Conservation (phyloP, 345 rosid species). For the Eucalyptus grandis region DNA sequence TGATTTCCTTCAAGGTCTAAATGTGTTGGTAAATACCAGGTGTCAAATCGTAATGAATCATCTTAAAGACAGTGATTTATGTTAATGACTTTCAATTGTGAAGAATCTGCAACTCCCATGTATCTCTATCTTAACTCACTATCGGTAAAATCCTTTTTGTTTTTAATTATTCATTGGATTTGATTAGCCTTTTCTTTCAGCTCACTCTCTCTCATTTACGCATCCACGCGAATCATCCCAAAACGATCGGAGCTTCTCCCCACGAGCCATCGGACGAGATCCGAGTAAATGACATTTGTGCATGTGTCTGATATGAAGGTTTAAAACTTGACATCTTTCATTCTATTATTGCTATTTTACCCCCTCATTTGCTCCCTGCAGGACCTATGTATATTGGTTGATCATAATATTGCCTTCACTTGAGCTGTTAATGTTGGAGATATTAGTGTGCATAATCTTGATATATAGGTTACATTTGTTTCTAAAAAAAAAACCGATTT, state of each 20-base stretch:
- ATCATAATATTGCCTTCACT: too few relatives aligned
- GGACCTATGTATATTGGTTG: too few relatives aligned
- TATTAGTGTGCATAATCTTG: too few relatives aligned
- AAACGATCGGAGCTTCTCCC: background rate
- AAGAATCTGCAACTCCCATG: too few relatives aligned
- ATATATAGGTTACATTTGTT: too few relatives aligned
- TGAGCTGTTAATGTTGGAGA: too few relatives aligned
- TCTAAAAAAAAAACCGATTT: too few relatives aligned
- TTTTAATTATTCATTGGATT: background rate
- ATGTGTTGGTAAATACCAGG: too few relatives aligned
- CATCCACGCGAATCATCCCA: background rate
- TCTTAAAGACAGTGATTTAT: too few relatives aligned
- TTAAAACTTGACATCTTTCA: background rate
- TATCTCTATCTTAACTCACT: too few relatives aligned
- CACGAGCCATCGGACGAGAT: background rate
- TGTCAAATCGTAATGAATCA: too few relatives aligned
- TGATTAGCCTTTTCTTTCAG: background rate
- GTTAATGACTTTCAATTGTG: too few relatives aligned
- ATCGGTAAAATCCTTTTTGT: background rate
- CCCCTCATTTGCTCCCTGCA: background rate
- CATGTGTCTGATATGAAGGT: background rate
- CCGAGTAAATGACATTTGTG: background rate
- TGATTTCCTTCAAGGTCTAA: background rate
- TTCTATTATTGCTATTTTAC: background rate
- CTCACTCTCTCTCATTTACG: background rate